These are phyloP conservation scores for Blastobotrys peoriensis DNA, from an alignment of 805 yeast genomes.

Conservation along the genomic window DNA sequence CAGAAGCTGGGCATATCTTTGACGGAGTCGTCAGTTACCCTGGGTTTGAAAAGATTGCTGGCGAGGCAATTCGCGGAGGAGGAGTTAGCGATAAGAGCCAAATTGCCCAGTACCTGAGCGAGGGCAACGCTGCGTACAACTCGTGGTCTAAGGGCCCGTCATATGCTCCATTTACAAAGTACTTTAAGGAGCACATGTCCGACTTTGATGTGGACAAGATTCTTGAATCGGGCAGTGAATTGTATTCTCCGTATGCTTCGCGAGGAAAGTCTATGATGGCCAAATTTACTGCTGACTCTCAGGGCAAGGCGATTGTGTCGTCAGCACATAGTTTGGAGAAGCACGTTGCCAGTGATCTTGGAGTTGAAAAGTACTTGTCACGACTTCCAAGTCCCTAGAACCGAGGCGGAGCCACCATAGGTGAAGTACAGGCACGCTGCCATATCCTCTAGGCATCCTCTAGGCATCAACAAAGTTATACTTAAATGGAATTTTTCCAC, in stretches of 20 bases:
- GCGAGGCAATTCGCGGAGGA: background rate
- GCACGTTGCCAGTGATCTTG: constrained; percentile 19
- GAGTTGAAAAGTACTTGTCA: constrained; percentile 5
- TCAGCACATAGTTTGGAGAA: constrained; percentile 1
- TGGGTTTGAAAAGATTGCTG: background rate
- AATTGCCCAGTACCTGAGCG: constrained; percentile 11
- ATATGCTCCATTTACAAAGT: constrained; percentile 17
- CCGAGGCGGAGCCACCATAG: background rate
- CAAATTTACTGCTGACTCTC: background rate
- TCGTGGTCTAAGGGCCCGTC: constrained; percentile 17
- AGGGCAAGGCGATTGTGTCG: constrained; percentile 2
- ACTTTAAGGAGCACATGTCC: constrained; percentile 16
- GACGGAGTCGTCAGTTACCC: background rate
- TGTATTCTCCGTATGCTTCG: background rate
- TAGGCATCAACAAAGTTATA: background rate
- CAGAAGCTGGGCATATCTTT: background rate
- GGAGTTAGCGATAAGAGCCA: constrained; percentile 5
- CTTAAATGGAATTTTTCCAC: constrained; percentile 5
- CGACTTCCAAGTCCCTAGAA: constrained; percentile 6
- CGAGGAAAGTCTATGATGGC: background rate
- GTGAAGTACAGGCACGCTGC: background rate
- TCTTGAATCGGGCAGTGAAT: constrained; percentile 10
- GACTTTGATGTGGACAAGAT: constrained; percentile 24
- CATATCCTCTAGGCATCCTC: background rate
- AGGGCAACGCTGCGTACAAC: constrained; percentile 15